Percentiles rank a stretch among this genome's conserved stretches.
These are phyloP conservation scores for Exobasidium rhododendri DNA, from an alignment of 1,284 basidiomycete genomes.

Conservation along the genomic window DNA sequence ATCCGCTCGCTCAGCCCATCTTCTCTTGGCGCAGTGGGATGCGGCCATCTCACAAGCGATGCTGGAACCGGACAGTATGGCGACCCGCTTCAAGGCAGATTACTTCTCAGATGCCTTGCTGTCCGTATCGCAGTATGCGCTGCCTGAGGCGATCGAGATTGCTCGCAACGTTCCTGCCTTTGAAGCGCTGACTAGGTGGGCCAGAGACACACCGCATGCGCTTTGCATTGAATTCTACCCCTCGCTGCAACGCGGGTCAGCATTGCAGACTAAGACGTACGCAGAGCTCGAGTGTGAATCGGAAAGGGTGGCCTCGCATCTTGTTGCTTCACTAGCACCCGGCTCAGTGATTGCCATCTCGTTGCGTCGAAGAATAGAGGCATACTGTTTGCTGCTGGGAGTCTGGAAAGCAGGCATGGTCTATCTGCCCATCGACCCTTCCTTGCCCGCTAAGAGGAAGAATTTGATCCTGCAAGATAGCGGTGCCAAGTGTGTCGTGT, in stretches of 20 bases:
- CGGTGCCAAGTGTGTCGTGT: conserved; percentile 28
- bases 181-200: background rate
- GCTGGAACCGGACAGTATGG: background rate
- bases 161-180: background rate
- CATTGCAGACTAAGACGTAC: conserved; percentile 21
- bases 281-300: conserved; percentile 27
- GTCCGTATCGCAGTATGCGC: background rate
- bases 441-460: conserved; percentile 48
- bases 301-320: conserved; percentile 18
- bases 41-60: background rate
- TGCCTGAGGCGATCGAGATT: background rate
- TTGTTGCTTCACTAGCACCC: conserved; percentile 17
- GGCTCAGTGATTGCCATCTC: conserved; percentile 40
- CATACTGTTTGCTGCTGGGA: conserved; percentile 38
- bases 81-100: background rate
- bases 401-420: conserved; percentile 39
- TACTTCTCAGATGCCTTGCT: background rate
- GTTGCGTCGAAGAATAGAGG: conserved; percentile 34
- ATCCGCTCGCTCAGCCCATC: conserved; percentile 23
- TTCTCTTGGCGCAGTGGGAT: conserved; percentile 37
- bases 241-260: background rate
- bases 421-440: conserved; percentile 53
- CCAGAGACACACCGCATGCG: background rate
- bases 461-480: conserved; percentile 41
- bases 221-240: background rate